phyloP scores from a whole-genome alignment of 2,329 filamentous ascomycete species.

The Alternaria sp. region DNA sequence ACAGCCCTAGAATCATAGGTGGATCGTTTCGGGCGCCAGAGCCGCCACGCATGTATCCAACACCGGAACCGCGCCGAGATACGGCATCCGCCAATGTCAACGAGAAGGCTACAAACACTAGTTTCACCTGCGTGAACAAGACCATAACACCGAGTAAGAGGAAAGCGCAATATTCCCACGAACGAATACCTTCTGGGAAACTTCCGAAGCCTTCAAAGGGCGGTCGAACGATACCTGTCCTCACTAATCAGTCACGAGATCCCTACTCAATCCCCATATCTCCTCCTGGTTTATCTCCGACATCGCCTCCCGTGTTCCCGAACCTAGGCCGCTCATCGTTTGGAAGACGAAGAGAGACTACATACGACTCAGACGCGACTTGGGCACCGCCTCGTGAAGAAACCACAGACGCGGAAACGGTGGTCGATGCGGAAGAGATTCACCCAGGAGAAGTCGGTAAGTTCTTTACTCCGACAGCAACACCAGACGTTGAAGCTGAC shows the following conservation, averaged over 20 bases:
- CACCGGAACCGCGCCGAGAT: not conserved
- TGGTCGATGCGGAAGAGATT: slow-evolving; percentile 7
- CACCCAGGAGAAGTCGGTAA: slow-evolving; percentile 4
- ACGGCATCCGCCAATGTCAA: not conserved
- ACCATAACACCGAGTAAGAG: slow-evolving; percentile 10
- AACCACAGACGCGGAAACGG: slow-evolving; percentile 14
- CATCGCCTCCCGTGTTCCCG: not conserved
- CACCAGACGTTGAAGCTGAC: not conserved
- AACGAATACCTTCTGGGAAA: slow-evolving; percentile 1
- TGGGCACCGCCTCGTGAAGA: not conserved
- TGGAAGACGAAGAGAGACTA: not conserved
- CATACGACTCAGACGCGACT: slow-evolving; percentile 3
- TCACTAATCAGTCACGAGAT: not conserved
- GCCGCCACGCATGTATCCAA: not conserved
- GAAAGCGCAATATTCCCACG: slow-evolving; percentile 8
- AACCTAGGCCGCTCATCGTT: not conserved
- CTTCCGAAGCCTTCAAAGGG: slow-evolving; percentile 7
- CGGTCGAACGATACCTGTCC: not conserved
- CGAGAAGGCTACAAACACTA: not conserved
- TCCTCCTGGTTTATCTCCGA: not conserved
- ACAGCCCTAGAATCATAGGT: not conserved
- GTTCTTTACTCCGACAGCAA: not conserved
- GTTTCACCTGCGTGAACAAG: not conserved
- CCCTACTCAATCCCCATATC: slow-evolving; percentile 7
- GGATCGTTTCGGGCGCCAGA: not conserved